Base-by-base conservation (phyloP, 2,329 filamentous ascomycete genomes). In the Gnomoniopsis sp. region DNA sequence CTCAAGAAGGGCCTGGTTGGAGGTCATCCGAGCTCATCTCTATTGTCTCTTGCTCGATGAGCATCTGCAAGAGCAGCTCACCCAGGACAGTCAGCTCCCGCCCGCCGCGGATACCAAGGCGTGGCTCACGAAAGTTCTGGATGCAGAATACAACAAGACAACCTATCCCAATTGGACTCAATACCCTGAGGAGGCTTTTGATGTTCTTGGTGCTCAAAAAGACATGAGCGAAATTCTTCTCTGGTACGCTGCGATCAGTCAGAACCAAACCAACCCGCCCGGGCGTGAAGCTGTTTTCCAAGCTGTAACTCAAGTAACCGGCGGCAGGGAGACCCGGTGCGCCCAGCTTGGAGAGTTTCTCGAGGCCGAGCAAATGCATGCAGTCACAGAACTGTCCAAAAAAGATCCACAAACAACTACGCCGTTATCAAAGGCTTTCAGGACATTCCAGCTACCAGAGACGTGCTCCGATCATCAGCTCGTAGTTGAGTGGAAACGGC, bases 181-280 rank as follows among this genome's bases (percentile, higher is more conserved):
- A 21, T 61, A 61, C 55, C 30, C 52, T 12, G 10, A 34, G 3
- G 30, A 44, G 6, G 64, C 65, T 52, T 69, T 65, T 51, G 58
- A 65, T 34, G 23, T 51, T 2, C 64, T 70, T 14, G 68, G 68
- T n/a, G 49, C 68, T 11, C 48, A 61, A 23, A 57, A 60, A 3
- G 60, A 63, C 30, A 65, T 66, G 49, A 63, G 65, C 33, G 67
- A 69, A 61, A 58, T 58, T 15, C 58, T 66, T n/a, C 65, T 69
- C 12, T 67, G 63, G 62, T 69, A 65, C 44, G 68, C 68, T 36
- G 69, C 64, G 49, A 50, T 52, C 26, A 66, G 66, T 55, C 66
- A 69, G 55, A 57, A 61, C 21, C 65, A 67, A 55, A 62, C 61
- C 1, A 56, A 63, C n/a, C 65, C 67, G 12, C 12, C 43, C 11